A percentile compares a stretch with the other conserved stretches of the same genome.
Conservation (phyloP, 2,329 filamentous ascomycete species). For the Trichoderma aggressivum region DNA sequence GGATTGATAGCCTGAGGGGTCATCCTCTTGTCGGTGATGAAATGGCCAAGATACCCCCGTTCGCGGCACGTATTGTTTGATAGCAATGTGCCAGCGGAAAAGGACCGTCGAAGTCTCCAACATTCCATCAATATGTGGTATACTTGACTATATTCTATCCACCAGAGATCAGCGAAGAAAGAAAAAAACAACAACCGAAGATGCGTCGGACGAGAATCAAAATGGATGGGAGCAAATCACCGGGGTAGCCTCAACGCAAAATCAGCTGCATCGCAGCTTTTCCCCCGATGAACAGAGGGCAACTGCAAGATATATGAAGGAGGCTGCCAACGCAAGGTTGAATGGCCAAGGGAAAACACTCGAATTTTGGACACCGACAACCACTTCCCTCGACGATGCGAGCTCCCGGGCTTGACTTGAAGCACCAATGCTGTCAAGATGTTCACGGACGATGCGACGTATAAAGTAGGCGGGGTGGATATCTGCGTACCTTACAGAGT, state of each 20-base stretch:
- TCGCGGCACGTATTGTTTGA: not conserved
- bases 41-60: not conserved
- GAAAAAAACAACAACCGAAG: not conserved
- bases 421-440: too few relatives aligned
- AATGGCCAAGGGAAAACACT: not conserved
- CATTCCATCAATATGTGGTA: not conserved
- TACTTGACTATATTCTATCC: not conserved
- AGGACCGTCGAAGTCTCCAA: not conserved
- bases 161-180: not conserved
- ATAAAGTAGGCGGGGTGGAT: too few relatives aligned
- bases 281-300: not conserved
- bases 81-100: not conserved
- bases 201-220: not conserved
- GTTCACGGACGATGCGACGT: too few relatives aligned
- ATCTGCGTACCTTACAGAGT: too few relatives aligned
- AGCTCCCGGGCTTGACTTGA: not conserved
- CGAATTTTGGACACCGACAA: not conserved
- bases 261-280: not conserved
- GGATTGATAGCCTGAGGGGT: constrained; percentile 22
- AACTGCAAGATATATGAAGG: not conserved
- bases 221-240: not conserved
- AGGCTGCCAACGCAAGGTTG: not conserved
- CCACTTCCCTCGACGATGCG: not conserved
- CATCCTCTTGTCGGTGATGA: not conserved
- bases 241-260: not conserved